These are phyloP conservation scores for Phytophthora sojae DNA, from an alignment of 352 stramenopile species.

Conservation along the genomic window DNA sequence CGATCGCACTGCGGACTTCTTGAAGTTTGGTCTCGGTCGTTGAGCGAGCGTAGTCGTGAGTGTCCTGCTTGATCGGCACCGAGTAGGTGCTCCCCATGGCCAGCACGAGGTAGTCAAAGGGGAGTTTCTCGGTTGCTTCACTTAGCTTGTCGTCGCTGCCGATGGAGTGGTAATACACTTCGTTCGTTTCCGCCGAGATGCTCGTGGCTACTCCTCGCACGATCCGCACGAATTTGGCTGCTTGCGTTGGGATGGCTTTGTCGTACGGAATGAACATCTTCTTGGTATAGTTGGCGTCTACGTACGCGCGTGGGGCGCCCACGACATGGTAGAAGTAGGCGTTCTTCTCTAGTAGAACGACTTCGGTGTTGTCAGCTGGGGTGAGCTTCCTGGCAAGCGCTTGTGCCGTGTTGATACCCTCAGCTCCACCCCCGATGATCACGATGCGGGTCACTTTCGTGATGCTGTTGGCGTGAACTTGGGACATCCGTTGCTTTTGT, in stretches of 20 bases:
- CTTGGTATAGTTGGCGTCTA: slow-evolving; percentile 37
- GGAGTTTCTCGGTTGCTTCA: slow-evolving; percentile 24
- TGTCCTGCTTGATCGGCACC: slow-evolving; percentile 42
- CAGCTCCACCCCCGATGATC: slow-evolving; percentile 43
- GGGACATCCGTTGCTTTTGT: slow-evolving; percentile 2
- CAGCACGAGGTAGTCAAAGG: slow-evolving; percentile 51
- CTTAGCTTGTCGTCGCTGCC: slow-evolving; percentile 22
- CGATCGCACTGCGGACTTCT: slow-evolving; percentile 33
- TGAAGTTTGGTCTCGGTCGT: slow-evolving; percentile 34
- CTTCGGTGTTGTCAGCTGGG: slow-evolving; percentile 30
- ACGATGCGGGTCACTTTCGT: slow-evolving; percentile 38
- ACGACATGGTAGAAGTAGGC: slow-evolving; percentile 49
- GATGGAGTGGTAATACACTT: slow-evolving; percentile 36
- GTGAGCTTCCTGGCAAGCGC: slow-evolving; percentile 35
- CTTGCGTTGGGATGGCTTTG: slow-evolving; percentile 33
- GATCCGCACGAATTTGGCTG: slow-evolving; percentile 27
- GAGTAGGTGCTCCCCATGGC: slow-evolving; percentile 46
- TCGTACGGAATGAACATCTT: slow-evolving; percentile 54
- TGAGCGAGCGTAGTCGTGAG: slow-evolving; percentile 22
- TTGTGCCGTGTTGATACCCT: slow-evolving; percentile 45
- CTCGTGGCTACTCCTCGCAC: slow-evolving; percentile 32
- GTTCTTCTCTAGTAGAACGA: slow-evolving; percentile 54
- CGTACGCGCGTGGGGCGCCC: slow-evolving; percentile 42
- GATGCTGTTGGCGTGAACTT: slow-evolving; percentile 18
- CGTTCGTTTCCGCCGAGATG: slow-evolving; percentile 34